Conservation (phyloP, 2,329 filamentous ascomycete species). For the Pseudocercospora vitis region DNA sequence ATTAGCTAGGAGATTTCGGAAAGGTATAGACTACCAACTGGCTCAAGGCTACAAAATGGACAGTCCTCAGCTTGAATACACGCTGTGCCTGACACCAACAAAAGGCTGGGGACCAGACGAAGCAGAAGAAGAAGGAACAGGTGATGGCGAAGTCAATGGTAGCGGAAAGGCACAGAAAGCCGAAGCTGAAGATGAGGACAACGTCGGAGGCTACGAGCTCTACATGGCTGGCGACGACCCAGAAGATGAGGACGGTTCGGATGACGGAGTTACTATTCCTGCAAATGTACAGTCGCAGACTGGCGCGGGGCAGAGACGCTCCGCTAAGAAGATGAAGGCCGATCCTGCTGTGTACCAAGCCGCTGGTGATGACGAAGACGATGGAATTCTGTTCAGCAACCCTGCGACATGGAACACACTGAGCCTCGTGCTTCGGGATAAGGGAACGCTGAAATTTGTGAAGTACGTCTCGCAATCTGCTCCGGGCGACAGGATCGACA, state of each 20-base stretch:
- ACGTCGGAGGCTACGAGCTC: slow-evolving; percentile 76
- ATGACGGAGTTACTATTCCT: slow-evolving; percentile 42
- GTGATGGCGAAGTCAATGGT: slow-evolving; percentile 39
- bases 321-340: slow-evolving; percentile 40
- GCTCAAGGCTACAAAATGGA: slow-evolving; percentile 76
- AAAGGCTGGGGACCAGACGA: slow-evolving; percentile 77
- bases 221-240: slow-evolving; percentile 79
- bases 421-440: slow-evolving; percentile 84
- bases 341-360: slow-evolving; percentile 89
- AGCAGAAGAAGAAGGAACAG: slow-evolving; percentile 53
- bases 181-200: slow-evolving; percentile 56
- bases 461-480: slow-evolving; percentile 89
- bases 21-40: slow-evolving; percentile 86
- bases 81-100: slow-evolving; percentile 81
- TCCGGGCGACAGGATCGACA: slow-evolving; percentile 88
- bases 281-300: slow-evolving; percentile 40
- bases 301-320: slow-evolving; percentile 49
- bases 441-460: slow-evolving; percentile 84
- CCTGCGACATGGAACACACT: slow-evolving; percentile 83
- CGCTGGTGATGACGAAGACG: slow-evolving; percentile 67
- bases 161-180: slow-evolving; percentile 31
- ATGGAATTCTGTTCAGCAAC: slow-evolving; percentile 68
- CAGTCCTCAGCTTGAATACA: slow-evolving; percentile 79
- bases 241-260: slow-evolving; percentile 62
- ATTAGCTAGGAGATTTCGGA: slow-evolving; percentile 82